Evolutionary conservation across 73 alveolate genomes (phyloP), one percentile per base, ranked within the genome.

Genomic region (Durusdinium trenchii): DNA sequence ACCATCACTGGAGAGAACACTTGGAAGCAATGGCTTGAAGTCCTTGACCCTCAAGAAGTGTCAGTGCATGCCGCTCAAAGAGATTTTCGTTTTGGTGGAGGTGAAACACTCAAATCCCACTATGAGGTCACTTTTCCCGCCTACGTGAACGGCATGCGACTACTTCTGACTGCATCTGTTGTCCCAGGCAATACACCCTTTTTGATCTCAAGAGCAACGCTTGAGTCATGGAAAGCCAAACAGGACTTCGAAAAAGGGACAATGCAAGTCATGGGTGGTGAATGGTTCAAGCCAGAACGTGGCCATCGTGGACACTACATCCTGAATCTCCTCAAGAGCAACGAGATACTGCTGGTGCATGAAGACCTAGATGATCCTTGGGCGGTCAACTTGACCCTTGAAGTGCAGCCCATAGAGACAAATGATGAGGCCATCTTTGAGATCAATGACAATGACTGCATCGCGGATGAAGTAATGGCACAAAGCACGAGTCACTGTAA

Each of bases 1-100:
- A 36, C 79, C 20, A 79, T 85, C 43, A 46, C 47, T 35, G 94
- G 94, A 35, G 79, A 85, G n/a, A 28, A 6, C 16, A 35, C 48
- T n/a, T 82, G 94, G 94, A 20, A 85, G 60, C 7, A 85, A 30
- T 3, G 51, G 51, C 84, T 36, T 71, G 50, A 26, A 18, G 45
- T 26, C 43, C 73, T 4, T 12, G 42, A 43, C 61, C 75, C 32
- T 10, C 78, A 84, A 50, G 43, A 64, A 64, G 23, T 12, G 69
- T 57, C 52, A 71, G 48, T 6, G n/a, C n/a, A n/a, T n/a, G n/a
- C n/a, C n/a, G 47, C 26, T 28, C n/a, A 0, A 3, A 52, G 79
- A 36, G 94, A 52, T 36, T 85, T 85, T 79, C 61, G 94, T 6
- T 85, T 85, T 45, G 94, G 94, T 1, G 94, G 54, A n/a, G 94